These are phyloP conservation scores for Hippophae rhamnoides DNA, from an alignment of 306 rosid genomes.

Conservation along the genomic window DNA sequence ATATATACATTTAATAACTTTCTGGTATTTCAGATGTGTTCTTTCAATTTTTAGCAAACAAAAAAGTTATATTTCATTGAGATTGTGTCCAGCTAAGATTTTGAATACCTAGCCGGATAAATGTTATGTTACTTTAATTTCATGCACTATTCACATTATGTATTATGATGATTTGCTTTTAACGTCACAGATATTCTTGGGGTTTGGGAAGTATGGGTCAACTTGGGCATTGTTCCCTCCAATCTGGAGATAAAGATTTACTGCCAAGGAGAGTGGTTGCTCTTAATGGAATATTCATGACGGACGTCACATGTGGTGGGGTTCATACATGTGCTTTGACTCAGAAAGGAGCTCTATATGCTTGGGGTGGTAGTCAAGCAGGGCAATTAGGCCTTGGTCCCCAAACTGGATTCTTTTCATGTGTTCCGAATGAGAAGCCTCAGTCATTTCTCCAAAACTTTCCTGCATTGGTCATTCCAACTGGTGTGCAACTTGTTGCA, in stretches of 20 bases:
- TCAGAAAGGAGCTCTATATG: slow-evolving; percentile 71
- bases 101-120: neutral
- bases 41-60: too few relatives aligned
- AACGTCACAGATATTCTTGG: slow-evolving; percentile 71
- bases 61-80: neutral
- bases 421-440: slow-evolving; percentile 40
- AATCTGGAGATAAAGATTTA: slow-evolving; percentile 71
- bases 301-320: slow-evolving; percentile 74
- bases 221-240: slow-evolving; percentile 94
- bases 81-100: neutral
- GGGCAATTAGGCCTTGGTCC: slow-evolving; percentile 97
- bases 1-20: neutral
- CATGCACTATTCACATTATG: slow-evolving; percentile 3
- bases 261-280: slow-evolving; percentile 86
- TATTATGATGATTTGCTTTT: slow-evolving; percentile 10
- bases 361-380: slow-evolving; percentile 90
- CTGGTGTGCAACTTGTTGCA: slow-evolving; percentile 63
- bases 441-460: slow-evolving; percentile 49
- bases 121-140: neutral
- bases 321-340: slow-evolving; percentile 84
- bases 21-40: neutral
- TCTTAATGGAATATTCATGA: slow-evolving; percentile 54
- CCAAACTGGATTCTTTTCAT: slow-evolving; percentile 67
- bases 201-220: slow-evolving; percentile 94
- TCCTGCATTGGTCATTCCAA: slow-evolving; percentile 76